These are phyloP conservation scores for Exophiala phaeomuriformis DNA, from an alignment of 2,329 filamentous ascomycete species.

Conservation along the genomic window DNA sequence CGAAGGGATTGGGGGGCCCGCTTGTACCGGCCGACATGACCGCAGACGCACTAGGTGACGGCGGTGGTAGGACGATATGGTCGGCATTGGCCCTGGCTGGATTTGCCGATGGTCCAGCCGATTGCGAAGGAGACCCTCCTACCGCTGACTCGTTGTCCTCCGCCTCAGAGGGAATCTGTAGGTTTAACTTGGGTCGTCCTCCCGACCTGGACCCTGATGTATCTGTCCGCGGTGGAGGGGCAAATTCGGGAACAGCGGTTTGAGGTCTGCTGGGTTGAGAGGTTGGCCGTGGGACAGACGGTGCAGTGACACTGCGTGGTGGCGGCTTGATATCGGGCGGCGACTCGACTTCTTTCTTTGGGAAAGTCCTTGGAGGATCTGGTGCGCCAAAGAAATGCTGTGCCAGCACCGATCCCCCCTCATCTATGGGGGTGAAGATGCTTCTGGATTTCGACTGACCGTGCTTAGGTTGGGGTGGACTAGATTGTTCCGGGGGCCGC, in stretches of 20 bases:
- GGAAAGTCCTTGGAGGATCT: constrained; percentile 40
- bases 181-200: constrained; percentile 73
- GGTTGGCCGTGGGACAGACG: constrained; percentile 34
- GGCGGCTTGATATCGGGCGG: constrained; percentile 51
- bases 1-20: constrained; percentile 92
- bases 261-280: constrained; percentile 44
- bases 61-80: constrained; percentile 77
- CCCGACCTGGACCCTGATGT: constrained; percentile 54
- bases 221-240: constrained; percentile 69
- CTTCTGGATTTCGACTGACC: constrained; percentile 66
- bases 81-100: constrained; percentile 32
- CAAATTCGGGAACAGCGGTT: constrained; percentile 58
- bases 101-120: constrained; percentile 33
- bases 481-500: constrained; percentile 30
- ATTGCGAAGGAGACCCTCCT: constrained; percentile 59
- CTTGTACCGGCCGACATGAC: constrained; percentile 84
- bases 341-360: constrained; percentile 42
- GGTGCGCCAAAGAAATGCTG: constrained; percentile 67
- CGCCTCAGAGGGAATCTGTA: constrained; percentile 88
- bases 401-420: constrained; percentile 78
- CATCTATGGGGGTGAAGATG: constrained; percentile 96
- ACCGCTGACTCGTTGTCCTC: constrained; percentile 69
- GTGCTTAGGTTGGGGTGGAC: constrained; percentile 56
- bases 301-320: constrained; percentile 38
- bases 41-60: constrained; percentile 79